Percentiles rank a stretch among this genome's conserved stretches.
phyloP scores from a whole-genome alignment of 1,284 basidiomycete genomes.

The Cutaneotrichosporon cavernicola region DNA sequence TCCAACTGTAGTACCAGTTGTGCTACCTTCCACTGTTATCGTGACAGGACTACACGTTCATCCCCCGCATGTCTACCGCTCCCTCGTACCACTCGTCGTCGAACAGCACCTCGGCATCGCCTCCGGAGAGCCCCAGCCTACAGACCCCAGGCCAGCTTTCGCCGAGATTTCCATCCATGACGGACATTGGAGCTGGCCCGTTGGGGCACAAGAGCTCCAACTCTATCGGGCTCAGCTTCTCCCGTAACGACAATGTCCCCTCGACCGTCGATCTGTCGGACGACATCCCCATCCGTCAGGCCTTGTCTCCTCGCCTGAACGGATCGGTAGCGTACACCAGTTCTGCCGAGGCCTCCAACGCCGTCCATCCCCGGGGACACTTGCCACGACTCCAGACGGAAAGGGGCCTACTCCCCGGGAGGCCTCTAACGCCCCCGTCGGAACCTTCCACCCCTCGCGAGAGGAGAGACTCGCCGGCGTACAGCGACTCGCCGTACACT shows the following conservation, averaged over 20 bases:
- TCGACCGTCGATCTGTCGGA: constrained; percentile 12
- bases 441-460: not conserved
- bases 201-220: constrained; percentile 9
- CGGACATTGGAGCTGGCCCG: not conserved
- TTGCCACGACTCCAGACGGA: not conserved
- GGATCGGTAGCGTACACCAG: constrained; percentile 1
- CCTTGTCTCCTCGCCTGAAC: not conserved
- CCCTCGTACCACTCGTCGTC: not conserved
- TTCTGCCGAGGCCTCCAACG: not conserved
- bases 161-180: not conserved
- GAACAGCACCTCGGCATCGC: constrained; percentile 17
- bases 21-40: not conserved
- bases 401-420: constrained; percentile 6
- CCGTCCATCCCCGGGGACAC: not conserved
- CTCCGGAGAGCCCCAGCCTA: constrained; percentile 22
- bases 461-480: constrained; percentile 13
- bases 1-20: not conserved
- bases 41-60: not conserved
- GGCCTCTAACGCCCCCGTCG: not conserved
- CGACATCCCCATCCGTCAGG: not conserved
- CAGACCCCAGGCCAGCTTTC: constrained; percentile 15
- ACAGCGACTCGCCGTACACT: constrained; percentile 15
- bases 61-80: constrained; percentile 5
- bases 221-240: constrained; percentile 5
- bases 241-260: not conserved